A percentile compares a stretch with the other conserved stretches of the same genome.
These are phyloP conservation scores for Amoeboaphelidium protococcarum DNA, from an alignment of 371 early-diverging fungal species.

Conservation along the genomic window DNA sequence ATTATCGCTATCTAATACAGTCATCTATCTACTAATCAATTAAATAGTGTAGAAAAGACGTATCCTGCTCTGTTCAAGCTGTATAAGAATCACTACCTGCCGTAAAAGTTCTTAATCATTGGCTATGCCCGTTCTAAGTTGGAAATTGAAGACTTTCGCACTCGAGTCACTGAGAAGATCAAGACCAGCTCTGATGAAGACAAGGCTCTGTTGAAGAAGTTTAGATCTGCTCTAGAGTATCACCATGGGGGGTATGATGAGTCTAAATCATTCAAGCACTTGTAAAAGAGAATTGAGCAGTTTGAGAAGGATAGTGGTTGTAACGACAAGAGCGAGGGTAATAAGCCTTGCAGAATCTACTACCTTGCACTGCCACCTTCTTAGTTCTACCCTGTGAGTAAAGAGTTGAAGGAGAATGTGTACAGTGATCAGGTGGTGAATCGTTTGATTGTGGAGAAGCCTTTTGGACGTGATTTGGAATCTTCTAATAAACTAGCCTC, in stretches of 20 bases:
- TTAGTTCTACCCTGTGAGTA: constrained; percentile 61
- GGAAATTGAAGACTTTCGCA: constrained; percentile 38
- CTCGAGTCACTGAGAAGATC: constrained; percentile 36
- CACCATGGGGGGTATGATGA: constrained; percentile 71
- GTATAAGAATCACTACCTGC: constrained; percentile 43
- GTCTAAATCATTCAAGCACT: constrained; percentile 29
- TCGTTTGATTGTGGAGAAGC: constrained; percentile 89
- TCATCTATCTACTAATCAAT: too few species aligned
- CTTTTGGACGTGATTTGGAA: constrained; percentile 83
- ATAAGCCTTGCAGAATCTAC: constrained; percentile 34
- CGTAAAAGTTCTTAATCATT: constrained; percentile 42
- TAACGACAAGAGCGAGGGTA: background rate
- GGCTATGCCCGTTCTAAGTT: constrained; percentile 87
- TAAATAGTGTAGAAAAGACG: constrained; percentile 67
- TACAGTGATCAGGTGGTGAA: constrained; percentile 25
- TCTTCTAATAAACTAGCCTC: constrained; percentile 36
- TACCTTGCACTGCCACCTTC: constrained; percentile 97
- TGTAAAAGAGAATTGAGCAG: constrained; percentile 24
- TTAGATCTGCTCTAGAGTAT: constrained; percentile 52
- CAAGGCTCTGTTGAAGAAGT: constrained; percentile 24
- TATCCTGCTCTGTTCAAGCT: constrained; percentile 85
- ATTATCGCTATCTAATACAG: too few species aligned
- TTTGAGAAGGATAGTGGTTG: constrained; percentile 7
- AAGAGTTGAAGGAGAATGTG: constrained; percentile 31
- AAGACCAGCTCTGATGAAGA: constrained; percentile 23